Evolutionary conservation across 192 early-diverging fungal species (phyloP).

Genomic region (Cetraspora pellucida): DNA sequence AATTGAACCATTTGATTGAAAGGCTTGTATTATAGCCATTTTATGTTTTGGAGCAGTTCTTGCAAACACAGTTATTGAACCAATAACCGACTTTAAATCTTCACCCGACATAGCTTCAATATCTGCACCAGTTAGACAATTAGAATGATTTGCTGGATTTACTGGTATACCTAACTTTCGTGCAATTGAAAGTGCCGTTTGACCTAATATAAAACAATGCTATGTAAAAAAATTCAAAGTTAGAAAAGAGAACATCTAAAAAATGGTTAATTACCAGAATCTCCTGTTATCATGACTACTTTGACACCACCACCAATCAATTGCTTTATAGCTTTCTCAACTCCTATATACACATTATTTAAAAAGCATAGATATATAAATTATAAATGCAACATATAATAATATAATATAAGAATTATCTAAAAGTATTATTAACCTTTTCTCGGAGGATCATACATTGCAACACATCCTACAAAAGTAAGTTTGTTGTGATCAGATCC

Average conservation of each 20-base stretch:
- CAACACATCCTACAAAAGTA: slow-evolving; percentile 82
- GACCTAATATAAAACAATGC: slow-evolving; percentile 48
- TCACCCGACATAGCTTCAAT: slow-evolving; percentile 68
- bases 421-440: slow-evolving; percentile 31
- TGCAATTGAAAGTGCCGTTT: slow-evolving; percentile 89
- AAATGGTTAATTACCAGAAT: slow-evolving; percentile 58
- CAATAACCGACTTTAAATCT: slow-evolving; percentile 66
- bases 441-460: slow-evolving; percentile 93
- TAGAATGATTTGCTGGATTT: slow-evolving; percentile 50
- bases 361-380: not conserved
- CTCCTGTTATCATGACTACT: slow-evolving; percentile 98
- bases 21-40: slow-evolving; percentile 85
- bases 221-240: slow-evolving; percentile 33
- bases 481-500: slow-evolving; percentile 59
- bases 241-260: not conserved
- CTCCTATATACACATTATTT: slow-evolving; percentile 41
- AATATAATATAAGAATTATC: too few species aligned
- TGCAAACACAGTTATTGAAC: slow-evolving; percentile 72
- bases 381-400: not conserved
- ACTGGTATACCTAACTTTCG: slow-evolving; percentile 80
- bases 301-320: slow-evolving; percentile 81
- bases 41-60: slow-evolving; percentile 88
- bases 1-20: slow-evolving; percentile 82
- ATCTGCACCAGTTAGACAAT: slow-evolving; percentile 72
- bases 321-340: slow-evolving; percentile 71